These are phyloP conservation scores for Penstemon eatonii DNA, from an alignment of 257 asterid species.

Conservation along the genomic window DNA sequence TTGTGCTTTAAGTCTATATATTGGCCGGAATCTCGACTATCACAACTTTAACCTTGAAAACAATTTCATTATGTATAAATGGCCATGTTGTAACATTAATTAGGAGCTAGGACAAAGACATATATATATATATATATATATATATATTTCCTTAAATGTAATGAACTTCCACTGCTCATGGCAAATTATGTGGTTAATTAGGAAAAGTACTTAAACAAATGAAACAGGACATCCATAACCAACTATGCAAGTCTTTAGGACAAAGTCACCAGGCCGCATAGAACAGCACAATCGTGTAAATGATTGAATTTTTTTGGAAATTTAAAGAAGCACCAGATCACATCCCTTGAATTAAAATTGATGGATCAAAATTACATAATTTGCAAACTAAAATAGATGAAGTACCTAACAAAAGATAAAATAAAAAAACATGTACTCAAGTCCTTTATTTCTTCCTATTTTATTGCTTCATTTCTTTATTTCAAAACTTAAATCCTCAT, in stretches of 20 bases:
- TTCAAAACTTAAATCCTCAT: no score
- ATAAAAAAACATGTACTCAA: no score
- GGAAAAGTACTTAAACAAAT: constrained; percentile 1
- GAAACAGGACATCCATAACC: background rate
- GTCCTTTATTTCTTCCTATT: no score
- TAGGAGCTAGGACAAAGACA: background rate
- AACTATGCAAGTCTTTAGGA: background rate
- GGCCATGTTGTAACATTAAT: background rate
- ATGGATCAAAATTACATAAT: no score
- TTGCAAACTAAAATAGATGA: no score
- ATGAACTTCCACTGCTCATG: constrained; percentile 6
- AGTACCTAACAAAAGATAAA: no score
- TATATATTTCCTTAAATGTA: background rate
- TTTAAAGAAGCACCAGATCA: no score
- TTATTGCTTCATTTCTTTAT: no score
- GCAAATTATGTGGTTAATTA: background rate
- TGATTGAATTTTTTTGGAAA: background rate
- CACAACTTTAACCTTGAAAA: background rate
- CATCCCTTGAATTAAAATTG: no score
- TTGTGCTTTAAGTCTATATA: no score
- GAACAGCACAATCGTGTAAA: background rate
- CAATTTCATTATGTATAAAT: background rate
- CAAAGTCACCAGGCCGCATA: background rate
- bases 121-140: no score
- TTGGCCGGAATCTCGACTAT: no score